phyloP scores from a whole-genome alignment of 108 stramenopile genomes.

The Skeletonema menzelii region DNA sequence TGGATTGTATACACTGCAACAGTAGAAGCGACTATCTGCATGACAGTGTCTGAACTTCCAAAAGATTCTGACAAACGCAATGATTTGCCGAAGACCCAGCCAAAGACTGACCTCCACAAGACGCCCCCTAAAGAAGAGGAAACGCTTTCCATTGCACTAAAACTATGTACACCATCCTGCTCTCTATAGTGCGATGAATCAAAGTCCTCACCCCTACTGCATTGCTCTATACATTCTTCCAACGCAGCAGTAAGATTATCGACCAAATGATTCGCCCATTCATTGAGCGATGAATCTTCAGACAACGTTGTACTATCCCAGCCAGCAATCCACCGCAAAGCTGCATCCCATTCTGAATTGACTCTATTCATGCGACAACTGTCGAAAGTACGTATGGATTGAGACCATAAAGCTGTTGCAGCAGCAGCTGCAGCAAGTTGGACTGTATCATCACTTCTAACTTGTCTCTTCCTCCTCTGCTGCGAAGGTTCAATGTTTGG shows the following conservation, averaged over 20 bases:
- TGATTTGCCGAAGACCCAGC: slow-evolving; percentile 18
- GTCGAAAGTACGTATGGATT: slow-evolving; percentile 16
- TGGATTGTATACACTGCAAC: slow-evolving; percentile 16
- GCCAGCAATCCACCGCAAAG: slow-evolving; percentile 46
- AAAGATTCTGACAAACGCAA: slow-evolving; percentile 12
- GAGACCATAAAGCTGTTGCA: slow-evolving; percentile 34
- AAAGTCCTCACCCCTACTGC: slow-evolving; percentile 25
- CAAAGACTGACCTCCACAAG: slow-evolving; percentile 15
- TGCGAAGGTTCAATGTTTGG: slow-evolving; percentile 7
- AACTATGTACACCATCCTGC: slow-evolving; percentile 3
- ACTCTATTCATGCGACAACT: slow-evolving; percentile 30
- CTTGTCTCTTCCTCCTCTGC: slow-evolving; percentile 4
- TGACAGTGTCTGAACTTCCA: slow-evolving; percentile 5
- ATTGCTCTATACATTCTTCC: slow-evolving; percentile 32
- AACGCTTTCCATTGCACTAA: not conserved
- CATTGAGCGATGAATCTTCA: slow-evolving; percentile 9
- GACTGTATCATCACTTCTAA: slow-evolving; percentile 18
- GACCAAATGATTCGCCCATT: slow-evolving; percentile 31
- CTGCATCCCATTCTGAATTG: slow-evolving; percentile 49
- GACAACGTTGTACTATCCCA: slow-evolving; percentile 25
- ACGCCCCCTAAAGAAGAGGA: slow-evolving; percentile 11
- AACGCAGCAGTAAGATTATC: slow-evolving; percentile 37
- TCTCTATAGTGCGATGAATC: not conserved
- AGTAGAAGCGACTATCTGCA: slow-evolving; percentile 29
- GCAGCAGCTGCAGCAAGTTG: slow-evolving; percentile 36